Percentiles rank a stretch among this genome's conserved stretches.
These are phyloP conservation scores for Thermochaetoides dissita DNA, from an alignment of 2,329 filamentous ascomycete species.

Conservation along the genomic window DNA sequence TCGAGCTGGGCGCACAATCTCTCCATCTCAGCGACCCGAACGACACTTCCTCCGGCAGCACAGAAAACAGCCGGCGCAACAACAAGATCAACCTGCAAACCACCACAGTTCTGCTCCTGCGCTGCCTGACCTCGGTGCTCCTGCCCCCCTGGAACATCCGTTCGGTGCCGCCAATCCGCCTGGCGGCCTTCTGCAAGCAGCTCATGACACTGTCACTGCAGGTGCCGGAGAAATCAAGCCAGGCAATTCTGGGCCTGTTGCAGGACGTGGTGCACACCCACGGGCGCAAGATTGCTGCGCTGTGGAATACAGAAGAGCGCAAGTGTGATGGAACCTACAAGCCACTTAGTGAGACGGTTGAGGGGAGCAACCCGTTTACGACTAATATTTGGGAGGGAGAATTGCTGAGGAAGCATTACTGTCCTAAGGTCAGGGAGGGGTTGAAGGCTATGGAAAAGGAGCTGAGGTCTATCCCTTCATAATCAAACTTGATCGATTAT, in stretches of 20 bases:
- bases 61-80: slow-evolving; percentile 21
- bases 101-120: slow-evolving; percentile 79
- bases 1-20: slow-evolving; percentile 67
- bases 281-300: slow-evolving; percentile 62
- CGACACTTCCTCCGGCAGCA: slow-evolving; percentile 27
- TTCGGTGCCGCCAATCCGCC: slow-evolving; percentile 62
- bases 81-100: slow-evolving; percentile 85
- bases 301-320: slow-evolving; percentile 92
- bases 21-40: slow-evolving; percentile 53
- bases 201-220: slow-evolving; percentile 72
- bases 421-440: slow-evolving; percentile 69
- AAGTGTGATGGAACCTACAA: slow-evolving; percentile 82
- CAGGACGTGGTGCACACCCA: slow-evolving; percentile 69
- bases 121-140: slow-evolving; percentile 70
- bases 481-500: neutral
- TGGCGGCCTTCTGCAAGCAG: slow-evolving; percentile 91
- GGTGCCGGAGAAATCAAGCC: slow-evolving; percentile 74
- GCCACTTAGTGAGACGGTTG: slow-evolving; percentile 56
- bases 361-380: slow-evolving; percentile 81
- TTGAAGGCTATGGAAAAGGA: slow-evolving; percentile 56
- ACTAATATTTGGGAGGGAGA: slow-evolving; percentile 90
- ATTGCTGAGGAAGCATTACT: slow-evolving; percentile 70
- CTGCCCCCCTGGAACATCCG: slow-evolving; percentile 61
- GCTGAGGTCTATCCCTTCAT: slow-evolving; percentile 22
- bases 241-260: slow-evolving; percentile 66